Evolutionary conservation across 768 basidiomycete species (phyloP).

Genomic region (Pleurotus platypus): DNA sequence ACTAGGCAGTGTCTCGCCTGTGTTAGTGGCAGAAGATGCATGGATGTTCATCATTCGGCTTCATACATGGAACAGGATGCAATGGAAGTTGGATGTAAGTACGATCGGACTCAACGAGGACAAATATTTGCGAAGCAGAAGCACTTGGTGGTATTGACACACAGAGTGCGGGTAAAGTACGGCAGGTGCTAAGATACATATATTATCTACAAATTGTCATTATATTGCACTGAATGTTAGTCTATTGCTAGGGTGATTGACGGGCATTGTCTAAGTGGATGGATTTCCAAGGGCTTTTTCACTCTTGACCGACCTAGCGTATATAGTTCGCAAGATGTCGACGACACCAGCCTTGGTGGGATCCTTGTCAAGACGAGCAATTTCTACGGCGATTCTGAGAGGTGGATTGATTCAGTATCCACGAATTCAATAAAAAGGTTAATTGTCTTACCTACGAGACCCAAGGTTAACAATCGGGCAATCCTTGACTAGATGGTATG

Average conservation of each 20-base stretch:
- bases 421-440: not conserved
- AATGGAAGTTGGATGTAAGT: no score
- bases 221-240: not conserved
- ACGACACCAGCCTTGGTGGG: slow-evolving; percentile 31
- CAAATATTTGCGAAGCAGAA: not conserved
- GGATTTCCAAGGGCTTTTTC: not conserved
- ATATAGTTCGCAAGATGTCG: slow-evolving; percentile 26
- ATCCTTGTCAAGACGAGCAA: slow-evolving; percentile 39
- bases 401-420: not conserved
- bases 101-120: not conserved
- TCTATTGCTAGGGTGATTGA: no score
- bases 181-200: not conserved
- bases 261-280: no score
- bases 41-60: no score
- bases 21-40: no score
- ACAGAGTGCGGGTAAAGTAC: not conserved
- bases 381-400: slow-evolving; percentile 21
- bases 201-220: not conserved
- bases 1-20: not conserved
- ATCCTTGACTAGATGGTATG: slow-evolving; percentile 44
- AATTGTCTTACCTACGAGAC: slow-evolving; percentile 43
- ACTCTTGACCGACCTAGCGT: slow-evolving; percentile 6
- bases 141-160: not conserved
- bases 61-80: no score
- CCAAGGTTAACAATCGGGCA: slow-evolving; percentile 57